phyloP scores from a whole-genome alignment of 2,329 filamentous ascomycete genomes.

The Pestalotiopsis sp. region DNA sequence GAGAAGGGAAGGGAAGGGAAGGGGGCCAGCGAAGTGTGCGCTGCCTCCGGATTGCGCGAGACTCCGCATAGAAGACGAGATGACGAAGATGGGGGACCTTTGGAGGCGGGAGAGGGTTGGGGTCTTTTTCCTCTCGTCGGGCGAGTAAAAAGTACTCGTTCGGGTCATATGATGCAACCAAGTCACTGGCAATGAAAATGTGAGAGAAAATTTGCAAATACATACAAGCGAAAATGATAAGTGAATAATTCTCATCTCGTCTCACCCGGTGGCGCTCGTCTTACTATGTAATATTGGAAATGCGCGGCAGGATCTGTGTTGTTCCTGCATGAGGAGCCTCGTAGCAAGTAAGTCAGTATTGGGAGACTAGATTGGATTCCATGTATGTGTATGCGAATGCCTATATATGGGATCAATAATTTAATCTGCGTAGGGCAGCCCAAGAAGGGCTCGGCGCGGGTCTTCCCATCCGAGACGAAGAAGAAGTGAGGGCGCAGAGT shows the following conservation, averaged over 20 bases:
- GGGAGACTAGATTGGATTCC: neutral
- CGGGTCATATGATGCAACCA: neutral
- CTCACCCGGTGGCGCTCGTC: neutral
- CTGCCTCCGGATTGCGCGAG: neutral
- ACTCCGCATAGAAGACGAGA: neutral
- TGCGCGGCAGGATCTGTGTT: neutral
- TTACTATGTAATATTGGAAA: neutral
- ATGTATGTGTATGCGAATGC: neutral
- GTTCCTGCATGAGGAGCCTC: neutral
- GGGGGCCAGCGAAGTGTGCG: neutral
- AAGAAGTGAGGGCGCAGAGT: neutral
- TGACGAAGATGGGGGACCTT: neutral
- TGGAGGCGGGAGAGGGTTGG: neutral
- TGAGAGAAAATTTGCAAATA: neutral
- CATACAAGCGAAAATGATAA: neutral
- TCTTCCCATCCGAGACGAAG: neutral
- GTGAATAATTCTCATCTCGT: neutral
- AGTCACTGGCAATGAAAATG: neutral
- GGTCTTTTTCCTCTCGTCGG: neutral
- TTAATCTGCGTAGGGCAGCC: neutral
- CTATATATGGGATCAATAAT: constrained; percentile 3
- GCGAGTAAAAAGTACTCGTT: neutral
- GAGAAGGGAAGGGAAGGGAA: neutral
- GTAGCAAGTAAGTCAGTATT: neutral
- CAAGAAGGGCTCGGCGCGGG: neutral